Percentiles rank a stretch among this genome's conserved stretches.
These are phyloP conservation scores for Colletotrichum navitas DNA, from an alignment of 2,329 filamentous ascomycete species.

Conservation along the genomic window DNA sequence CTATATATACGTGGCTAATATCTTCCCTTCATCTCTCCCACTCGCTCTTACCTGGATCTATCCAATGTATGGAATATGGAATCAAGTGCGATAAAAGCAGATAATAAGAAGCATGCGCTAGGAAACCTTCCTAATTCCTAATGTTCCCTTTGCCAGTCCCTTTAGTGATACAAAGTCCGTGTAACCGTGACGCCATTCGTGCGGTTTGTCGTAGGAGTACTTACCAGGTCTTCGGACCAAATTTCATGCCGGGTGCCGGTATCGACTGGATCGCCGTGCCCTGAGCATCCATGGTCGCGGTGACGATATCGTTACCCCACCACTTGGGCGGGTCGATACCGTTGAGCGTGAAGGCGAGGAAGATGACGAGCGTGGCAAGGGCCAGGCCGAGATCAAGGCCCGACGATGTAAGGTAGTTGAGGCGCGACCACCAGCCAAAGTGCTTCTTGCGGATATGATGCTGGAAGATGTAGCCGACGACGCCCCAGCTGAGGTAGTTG, in stretches of 20 bases:
- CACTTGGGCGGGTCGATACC: conserved; percentile 72
- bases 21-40: background rate
- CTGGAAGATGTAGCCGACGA: conserved; percentile 79
- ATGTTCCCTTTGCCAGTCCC: conserved; percentile 1
- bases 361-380: conserved; percentile 75
- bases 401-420: conserved; percentile 80
- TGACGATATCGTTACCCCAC: conserved; percentile 76
- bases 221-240: conserved; percentile 71
- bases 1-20: conserved; percentile 8
- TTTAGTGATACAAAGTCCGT: conserved; percentile 20
- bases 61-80: background rate
- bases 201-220: background rate
- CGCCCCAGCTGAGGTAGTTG: conserved; percentile 80
- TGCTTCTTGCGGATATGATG: conserved; percentile 73
- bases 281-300: conserved; percentile 71
- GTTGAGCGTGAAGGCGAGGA: conserved; percentile 76
- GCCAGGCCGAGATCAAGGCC: conserved; percentile 78
- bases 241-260: conserved; percentile 66
- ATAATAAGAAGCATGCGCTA: background rate
- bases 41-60: background rate
- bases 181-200: conserved; percentile 10
- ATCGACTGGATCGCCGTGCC: conserved; percentile 69
- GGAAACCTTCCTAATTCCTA: background rate
- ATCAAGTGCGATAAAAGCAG: background rate
- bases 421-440: conserved; percentile 78